phyloP scores from a whole-genome alignment of 2,329 filamentous ascomycete species.

The Penicillium expansum region DNA sequence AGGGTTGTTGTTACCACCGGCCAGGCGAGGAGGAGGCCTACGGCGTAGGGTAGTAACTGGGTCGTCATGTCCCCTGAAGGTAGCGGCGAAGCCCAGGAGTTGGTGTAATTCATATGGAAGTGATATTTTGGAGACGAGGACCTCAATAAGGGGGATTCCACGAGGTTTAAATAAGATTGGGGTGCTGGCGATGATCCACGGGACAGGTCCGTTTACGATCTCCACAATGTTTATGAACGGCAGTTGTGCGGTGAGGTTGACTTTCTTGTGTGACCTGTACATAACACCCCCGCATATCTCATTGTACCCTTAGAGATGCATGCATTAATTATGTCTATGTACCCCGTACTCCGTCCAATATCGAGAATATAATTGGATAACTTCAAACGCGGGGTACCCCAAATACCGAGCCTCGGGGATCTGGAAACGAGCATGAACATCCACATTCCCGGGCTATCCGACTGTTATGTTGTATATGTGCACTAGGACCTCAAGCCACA shows the following conservation, averaged over 20 bases:
- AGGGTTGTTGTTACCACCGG: conserved; percentile 29
- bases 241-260: neutral
- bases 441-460: neutral
- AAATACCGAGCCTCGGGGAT: neutral
- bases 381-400: neutral
- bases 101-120: neutral
- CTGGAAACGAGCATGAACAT: neutral
- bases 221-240: neutral
- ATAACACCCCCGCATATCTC: neutral
- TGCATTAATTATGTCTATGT: neutral
- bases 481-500: neutral
- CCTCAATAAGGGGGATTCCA: neutral
- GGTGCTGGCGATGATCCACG: neutral
- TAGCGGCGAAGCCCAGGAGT: neutral
- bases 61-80: conserved; percentile 1
- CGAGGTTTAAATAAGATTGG: neutral
- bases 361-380: neutral
- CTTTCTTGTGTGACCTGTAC: neutral
- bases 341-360: no score
- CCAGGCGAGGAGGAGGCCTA: conserved; percentile 26
- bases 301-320: neutral
- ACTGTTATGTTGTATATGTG: neutral
- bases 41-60: conserved; percentile 23
- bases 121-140: neutral
- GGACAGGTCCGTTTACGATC: neutral